A percentile compares a stretch with the other conserved stretches of the same genome.
These are phyloP conservation scores for Suhomyces pyralidae DNA, from an alignment of 805 yeast genomes.

Conservation along the genomic window DNA sequence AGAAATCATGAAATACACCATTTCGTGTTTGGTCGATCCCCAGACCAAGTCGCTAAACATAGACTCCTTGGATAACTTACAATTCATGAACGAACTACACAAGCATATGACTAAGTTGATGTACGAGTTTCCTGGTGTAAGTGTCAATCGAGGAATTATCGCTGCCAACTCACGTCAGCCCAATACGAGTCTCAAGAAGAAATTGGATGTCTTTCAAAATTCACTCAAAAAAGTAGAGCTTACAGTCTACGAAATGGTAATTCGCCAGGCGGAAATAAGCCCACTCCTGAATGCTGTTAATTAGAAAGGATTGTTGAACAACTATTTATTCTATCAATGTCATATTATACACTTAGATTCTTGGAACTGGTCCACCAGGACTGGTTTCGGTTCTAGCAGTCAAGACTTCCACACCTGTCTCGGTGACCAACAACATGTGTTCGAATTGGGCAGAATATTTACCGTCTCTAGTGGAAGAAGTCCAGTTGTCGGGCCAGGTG, in stretches of 20 bases:
- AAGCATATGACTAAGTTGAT: slow-evolving; percentile 10
- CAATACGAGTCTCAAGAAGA: slow-evolving; percentile 14
- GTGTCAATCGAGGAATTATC: slow-evolving; percentile 17
- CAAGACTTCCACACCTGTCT: slow-evolving; percentile 86
- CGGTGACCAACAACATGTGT: slow-evolving; percentile 90
- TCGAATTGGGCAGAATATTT: slow-evolving; percentile 90
- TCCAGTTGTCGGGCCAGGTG: slow-evolving; percentile 98
- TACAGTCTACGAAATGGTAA: slow-evolving; percentile 18
- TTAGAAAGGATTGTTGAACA: background rate
- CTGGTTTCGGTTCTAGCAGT: slow-evolving; percentile 76
- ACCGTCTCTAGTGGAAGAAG: slow-evolving; percentile 89
- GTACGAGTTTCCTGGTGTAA: slow-evolving; percentile 15
- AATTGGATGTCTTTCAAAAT: slow-evolving; percentile 20
- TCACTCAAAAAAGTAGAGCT: slow-evolving; percentile 23
- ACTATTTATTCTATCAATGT: background rate
- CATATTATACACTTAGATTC: slow-evolving; percentile 30
- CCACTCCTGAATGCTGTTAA: background rate
- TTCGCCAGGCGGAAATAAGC: slow-evolving; percentile 12
- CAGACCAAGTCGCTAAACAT: slow-evolving; percentile 10
- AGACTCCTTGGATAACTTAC: slow-evolving; percentile 11
- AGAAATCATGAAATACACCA: slow-evolving; percentile 39
- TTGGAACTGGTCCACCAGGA: slow-evolving; percentile 82
- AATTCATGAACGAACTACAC: slow-evolving; percentile 16
- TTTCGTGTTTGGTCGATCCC: slow-evolving; percentile 19
- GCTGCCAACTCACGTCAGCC: slow-evolving; percentile 9